Conservation (phyloP, 306 rosid genomes). For the Corylus heterophylla region DNA sequence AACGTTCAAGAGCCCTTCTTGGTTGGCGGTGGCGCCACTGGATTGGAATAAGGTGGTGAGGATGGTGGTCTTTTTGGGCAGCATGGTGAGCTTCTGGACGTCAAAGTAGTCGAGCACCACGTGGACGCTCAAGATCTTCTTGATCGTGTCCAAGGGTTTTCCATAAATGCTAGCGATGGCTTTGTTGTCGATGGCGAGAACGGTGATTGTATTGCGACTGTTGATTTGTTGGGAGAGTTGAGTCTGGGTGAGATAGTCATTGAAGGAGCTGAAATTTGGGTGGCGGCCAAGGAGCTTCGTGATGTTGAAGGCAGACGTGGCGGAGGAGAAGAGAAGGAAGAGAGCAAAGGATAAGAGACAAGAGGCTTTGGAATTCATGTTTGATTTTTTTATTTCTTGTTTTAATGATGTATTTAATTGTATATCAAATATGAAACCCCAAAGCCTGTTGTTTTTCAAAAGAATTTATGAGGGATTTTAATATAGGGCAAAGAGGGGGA, state of each 20-base stretch:
- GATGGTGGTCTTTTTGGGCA: neutral
- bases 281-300: conserved; percentile 28
- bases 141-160: conserved; percentile 27
- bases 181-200: conserved; percentile 43
- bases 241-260: conserved; percentile 45
- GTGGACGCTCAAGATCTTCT: conserved; percentile 43
- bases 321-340: conserved; percentile 27
- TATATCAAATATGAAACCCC: conserved; percentile 9
- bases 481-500: neutral
- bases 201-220: conserved; percentile 40
- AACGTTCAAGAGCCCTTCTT: conserved; percentile 49
- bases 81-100: conserved; percentile 29
- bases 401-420: neutral
- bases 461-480: neutral
- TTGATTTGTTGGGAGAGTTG: conserved; percentile 52
- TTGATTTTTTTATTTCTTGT: neutral
- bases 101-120: conserved; percentile 45
- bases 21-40: conserved; percentile 30
- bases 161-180: conserved; percentile 31
- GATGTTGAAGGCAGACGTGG: conserved; percentile 49
- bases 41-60: conserved; percentile 50
- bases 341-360: conserved; percentile 35
- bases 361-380: conserved; percentile 48
- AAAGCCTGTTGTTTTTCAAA: neutral
- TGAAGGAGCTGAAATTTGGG: conserved; percentile 39